These are phyloP conservation scores for Biscogniauxia sp. DNA, from an alignment of 2,329 filamentous ascomycete species.

Conservation along the genomic window DNA sequence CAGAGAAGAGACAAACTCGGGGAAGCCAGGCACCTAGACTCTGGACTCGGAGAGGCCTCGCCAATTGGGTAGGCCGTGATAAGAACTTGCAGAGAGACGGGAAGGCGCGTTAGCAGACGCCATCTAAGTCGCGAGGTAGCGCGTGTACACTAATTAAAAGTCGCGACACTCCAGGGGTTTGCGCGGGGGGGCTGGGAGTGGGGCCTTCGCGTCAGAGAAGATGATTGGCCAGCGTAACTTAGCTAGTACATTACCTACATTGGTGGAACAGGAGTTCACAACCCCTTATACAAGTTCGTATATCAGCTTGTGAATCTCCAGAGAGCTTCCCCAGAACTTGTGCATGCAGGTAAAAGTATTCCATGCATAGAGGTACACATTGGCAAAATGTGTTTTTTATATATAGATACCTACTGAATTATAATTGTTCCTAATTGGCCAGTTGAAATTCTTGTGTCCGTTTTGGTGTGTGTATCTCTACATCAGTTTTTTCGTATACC, in stretches of 20 bases:
- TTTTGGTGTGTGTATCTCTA: too few relatives aligned
- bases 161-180: conserved; percentile 9
- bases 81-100: conserved; percentile 1
- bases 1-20: background rate
- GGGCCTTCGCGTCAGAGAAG: conserved; percentile 1
- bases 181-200: conserved; percentile 12
- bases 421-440: too few relatives aligned
- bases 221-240: conserved; percentile 20
- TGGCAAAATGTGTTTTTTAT: too few relatives aligned
- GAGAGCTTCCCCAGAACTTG: conserved; percentile 6
- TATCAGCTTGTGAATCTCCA: conserved; percentile 16
- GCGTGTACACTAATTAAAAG: conserved; percentile 2
- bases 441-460: too few relatives aligned
- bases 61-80: conserved; percentile 12
- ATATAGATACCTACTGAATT: too few relatives aligned
- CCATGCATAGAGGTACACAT: too few relatives aligned
- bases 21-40: too few relatives aligned
- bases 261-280: conserved; percentile 27
- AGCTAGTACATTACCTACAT: too few relatives aligned
- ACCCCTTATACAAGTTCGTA: conserved; percentile 20
- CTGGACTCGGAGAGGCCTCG: conserved; percentile 2
- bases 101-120: conserved; percentile 14
- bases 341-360: conserved; percentile 1
- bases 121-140: conserved; percentile 26
- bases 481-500: too few relatives aligned